Conservation (phyloP, 495 filamentous ascomycete species). For the Aspergillus homomorphus region DNA sequence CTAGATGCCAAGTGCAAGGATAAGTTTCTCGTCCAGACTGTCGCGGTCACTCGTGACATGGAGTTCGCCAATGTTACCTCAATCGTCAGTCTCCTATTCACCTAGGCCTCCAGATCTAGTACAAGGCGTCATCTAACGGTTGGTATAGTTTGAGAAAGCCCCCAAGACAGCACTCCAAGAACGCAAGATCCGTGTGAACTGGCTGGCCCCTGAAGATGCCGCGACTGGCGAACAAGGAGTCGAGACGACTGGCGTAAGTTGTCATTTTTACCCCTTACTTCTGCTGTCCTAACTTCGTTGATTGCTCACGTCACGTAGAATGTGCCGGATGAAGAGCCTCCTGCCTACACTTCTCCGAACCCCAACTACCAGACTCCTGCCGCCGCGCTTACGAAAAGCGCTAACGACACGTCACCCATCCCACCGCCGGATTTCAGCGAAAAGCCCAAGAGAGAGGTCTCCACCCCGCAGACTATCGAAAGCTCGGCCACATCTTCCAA, state of each 20-base stretch:
- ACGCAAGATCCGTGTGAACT: conserved; percentile 93
- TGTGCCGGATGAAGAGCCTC: conserved; percentile 45
- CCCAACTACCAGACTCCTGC: conserved; percentile 51
- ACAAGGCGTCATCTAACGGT: conserved; percentile 18
- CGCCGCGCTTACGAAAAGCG: conserved; percentile 31
- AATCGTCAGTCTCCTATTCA: conserved; percentile 60
- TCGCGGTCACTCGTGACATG: conserved; percentile 76
- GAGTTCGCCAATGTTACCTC: conserved; percentile 74
- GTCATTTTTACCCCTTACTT: conserved; percentile 1
- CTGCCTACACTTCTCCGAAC: conserved; percentile 55
- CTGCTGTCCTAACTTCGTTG: not conserved
- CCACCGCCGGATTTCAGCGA: conserved; percentile 44
- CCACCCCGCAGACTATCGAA: conserved; percentile 32
- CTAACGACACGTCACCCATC: conserved; percentile 36
- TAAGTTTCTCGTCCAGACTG: conserved; percentile 97
- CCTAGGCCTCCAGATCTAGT: not conserved
- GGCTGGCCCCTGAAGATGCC: conserved; percentile 58
- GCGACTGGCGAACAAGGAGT: conserved; percentile 37
- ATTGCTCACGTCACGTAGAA: conserved; percentile 14
- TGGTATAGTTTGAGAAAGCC: conserved; percentile 60
- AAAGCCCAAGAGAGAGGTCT: conserved; percentile 36
- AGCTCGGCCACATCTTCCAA: conserved; percentile 26
- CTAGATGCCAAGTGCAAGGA: conserved; percentile 85
- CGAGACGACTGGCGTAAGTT: conserved; percentile 48
- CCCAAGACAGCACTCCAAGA: conserved; percentile 77